A percentile compares a stretch with the other conserved stretches of the same genome.
Conservation (phyloP, 192 early-diverging fungal species). For the Jimgerdemannia lactiflua region DNA sequence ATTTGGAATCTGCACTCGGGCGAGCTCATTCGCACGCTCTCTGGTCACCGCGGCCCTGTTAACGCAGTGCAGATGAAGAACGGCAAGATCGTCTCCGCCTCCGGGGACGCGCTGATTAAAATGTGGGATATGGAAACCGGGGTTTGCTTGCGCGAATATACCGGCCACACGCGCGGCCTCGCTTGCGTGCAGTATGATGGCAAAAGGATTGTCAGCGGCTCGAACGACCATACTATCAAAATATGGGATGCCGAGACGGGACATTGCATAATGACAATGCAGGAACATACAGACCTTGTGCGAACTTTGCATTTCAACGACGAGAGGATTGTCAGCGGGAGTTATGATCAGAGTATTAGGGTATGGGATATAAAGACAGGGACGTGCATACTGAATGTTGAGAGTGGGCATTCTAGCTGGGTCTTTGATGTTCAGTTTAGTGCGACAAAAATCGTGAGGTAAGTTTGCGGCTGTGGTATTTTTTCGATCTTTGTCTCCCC, state of each 20-base stretch:
- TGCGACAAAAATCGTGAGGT: conserved; percentile 76
- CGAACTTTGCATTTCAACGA: conserved; percentile 86
- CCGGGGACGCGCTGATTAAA: conserved; percentile 80
- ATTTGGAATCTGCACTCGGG: conserved; percentile 78
- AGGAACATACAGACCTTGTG: conserved; percentile 72
- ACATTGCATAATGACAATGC: conserved; percentile 54
- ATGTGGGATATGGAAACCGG: conserved; percentile 79
- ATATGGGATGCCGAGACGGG: conserved; percentile 73
- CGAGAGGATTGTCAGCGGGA: conserved; percentile 81
- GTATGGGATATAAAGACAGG: conserved; percentile 91
- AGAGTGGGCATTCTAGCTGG: conserved; percentile 85
- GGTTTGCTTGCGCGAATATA: conserved; percentile 57
- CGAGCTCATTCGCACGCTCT: conserved; percentile 60
- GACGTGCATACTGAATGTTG: conserved; percentile 67
- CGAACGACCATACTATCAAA: conserved; percentile 76
- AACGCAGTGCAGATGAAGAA: conserved; percentile 87
- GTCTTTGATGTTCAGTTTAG: conserved; percentile 96
- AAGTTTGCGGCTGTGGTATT: not conserved
- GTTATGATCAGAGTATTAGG: conserved; percentile 92
- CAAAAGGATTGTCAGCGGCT: conserved; percentile 76
- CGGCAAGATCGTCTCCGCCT: conserved; percentile 71
- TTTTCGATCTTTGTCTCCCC: no score
- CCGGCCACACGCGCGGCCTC: conserved; percentile 79
- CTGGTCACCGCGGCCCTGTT: conserved; percentile 93
- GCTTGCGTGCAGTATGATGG: conserved; percentile 93